Percentiles rank a stretch among this genome's conserved stretches.
Evolutionary conservation across 768 basidiomycete species (phyloP).

Genomic region (Hortiboletus flavorubellus): DNA sequence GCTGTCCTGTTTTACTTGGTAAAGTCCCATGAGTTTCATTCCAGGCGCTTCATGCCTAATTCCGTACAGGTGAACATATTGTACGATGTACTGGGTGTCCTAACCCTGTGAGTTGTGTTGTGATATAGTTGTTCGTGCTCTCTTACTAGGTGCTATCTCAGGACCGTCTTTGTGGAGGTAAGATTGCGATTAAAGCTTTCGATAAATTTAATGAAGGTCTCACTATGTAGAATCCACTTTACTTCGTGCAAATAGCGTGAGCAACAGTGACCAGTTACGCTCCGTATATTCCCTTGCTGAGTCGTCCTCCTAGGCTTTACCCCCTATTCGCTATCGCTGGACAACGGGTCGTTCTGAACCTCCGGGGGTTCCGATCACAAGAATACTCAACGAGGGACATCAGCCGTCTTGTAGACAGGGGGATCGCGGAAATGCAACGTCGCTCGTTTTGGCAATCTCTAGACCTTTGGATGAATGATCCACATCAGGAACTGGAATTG

Average conservation of each 20-base stretch:
- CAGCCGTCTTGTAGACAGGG: neutral
- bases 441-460: slow-evolving; percentile 3
- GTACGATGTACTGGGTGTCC: neutral
- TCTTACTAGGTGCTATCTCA: neutral
- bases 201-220: neutral
- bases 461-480: neutral
- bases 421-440: neutral
- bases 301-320: neutral
- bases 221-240: slow-evolving; percentile 4
- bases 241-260: neutral
- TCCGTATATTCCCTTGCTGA: neutral
- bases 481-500: neutral
- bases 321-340: slow-evolving; percentile 16
- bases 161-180: neutral
- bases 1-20: slow-evolving; percentile 4
- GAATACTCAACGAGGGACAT: neutral
- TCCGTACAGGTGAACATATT: neutral
- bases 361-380: neutral
- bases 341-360: slow-evolving; percentile 20
- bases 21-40: neutral
- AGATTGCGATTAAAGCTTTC: neutral
- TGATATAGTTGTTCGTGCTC: neutral
- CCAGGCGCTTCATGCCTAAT: neutral
- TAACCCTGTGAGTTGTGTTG: slow-evolving; percentile 5
- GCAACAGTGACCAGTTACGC: neutral